Base-by-base conservation (phyloP, 2,329 filamentous ascomycete species). In the Pezicula carpinea region DNA sequence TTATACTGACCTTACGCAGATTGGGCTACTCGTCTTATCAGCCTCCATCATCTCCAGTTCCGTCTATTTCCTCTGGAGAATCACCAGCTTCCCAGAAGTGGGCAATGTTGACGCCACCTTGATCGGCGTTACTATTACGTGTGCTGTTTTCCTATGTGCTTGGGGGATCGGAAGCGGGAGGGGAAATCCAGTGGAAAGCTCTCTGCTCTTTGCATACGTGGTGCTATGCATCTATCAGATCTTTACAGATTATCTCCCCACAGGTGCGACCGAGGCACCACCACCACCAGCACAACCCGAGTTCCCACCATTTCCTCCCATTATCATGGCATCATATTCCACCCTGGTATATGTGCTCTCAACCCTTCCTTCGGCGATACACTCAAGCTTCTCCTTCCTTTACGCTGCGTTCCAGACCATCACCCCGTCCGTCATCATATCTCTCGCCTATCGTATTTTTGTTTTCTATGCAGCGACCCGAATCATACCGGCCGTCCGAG, bases 181-280 rank as follows among this genome's bases (percentile, higher is more conserved):
- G 59, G 93, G 93, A 51, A 99, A 96, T 61, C 89, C 92, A 2
- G 87, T 97, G 46, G 92, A 99, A 69, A 95, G 89, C 57, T 96
- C 92, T 18, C 74, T 99, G 10, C 78, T 99, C 49, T 97, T 99
- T 63, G 92, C 93, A 61, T 99, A 99, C 68, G 82, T 96, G 51
- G 93, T 96, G n/a, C 83, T 99, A 53, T 97, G 92, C 72, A 87
- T 97, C 63, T 99, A 97, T 71, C 93, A 99, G 68, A 97, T 97
- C 66, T 97, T 97, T 68, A 99, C 93, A 60, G 93, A 99, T 69
- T 97, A 97, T 69, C 82, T 92, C 57, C 90, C 93, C 4, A 68
- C 78, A 15, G 82, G 78, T n/a, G 73, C 77, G 22, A 72, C 76
- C 26, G 76, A 81, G 23, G 70, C 73, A 3, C 68, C 74, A 4